Base-by-base conservation (phyloP, 2,329 filamentous ascomycete genomes). In the Clonostachys chloroleuca region DNA sequence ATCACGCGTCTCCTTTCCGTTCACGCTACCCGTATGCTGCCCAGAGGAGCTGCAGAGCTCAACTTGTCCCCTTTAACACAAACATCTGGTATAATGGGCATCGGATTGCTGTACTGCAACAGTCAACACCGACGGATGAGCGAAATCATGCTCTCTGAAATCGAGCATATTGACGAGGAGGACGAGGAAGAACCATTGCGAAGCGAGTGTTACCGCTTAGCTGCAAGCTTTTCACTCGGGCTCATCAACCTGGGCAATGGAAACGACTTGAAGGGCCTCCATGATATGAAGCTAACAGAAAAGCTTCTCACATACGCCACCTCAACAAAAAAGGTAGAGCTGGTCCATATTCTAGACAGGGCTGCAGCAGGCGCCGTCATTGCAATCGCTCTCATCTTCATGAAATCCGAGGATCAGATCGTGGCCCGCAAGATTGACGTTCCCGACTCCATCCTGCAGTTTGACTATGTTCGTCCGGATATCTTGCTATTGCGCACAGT, bases 61-160 rank as follows among this genome's bases (percentile, higher is more conserved):
- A 99, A 99, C 55, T 69, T 99, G 2, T 96, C 92, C 3, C 88
- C 91, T 5, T 76, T 95, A 16, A 96, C 92, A 1, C 94, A 99
- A 65, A 97, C 94, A 0, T 94, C 92, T 2, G 94, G 92, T 17
- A 87, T 99, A 40, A 95, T 99, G 90, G 94, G 94, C 2, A 96
- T 99, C 54, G 94, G 94, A 1, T 70, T 99, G 39, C 74, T 99
- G 2, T 99, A 97, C 65, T 95, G 87, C 68, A 87, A 92, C 61
- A 96, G 92, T 30, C 92, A 97, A 59, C 95, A 99, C 67, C 87
- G 95, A 33, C 85, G 95, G 36, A 99, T 99, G 94, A 97, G 91
- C 61, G 94, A 99, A 64, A 90, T 97, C 16, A 96, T 99, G 90
- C 81, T 99, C 44, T 97, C 92, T 0, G 94, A 99, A 63, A 94